Evolutionary conservation across 2,329 filamentous ascomycete genomes (phyloP), one percentile per base, ranked within the genome.

Genomic region (Graphilbum ipis-grandicollis): DNA sequence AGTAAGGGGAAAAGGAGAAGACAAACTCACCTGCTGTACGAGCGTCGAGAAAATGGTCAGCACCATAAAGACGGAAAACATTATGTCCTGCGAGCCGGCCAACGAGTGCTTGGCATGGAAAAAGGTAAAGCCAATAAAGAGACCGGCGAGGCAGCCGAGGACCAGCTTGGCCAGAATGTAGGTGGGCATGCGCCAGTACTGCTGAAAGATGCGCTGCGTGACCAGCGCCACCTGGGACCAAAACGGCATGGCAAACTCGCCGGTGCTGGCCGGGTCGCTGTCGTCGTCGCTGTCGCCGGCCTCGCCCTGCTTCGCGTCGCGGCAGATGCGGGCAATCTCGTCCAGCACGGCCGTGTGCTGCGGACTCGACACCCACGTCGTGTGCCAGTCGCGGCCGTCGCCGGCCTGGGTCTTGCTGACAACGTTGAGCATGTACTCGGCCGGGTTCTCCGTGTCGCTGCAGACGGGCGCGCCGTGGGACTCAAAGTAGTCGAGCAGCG

Each of bases 121-220:
- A 57, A 90, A 85, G 36, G 79, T 76, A 55, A 86, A 84, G 21
- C 82, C 83, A 47, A 88, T 82, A 53, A 88, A 90, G 13, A 92
- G 65, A 7, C 75, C 58, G 28, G 68, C 58, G 14, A 74, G 55
- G 19, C 68, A 59, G 51, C 75, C 82, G 17, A 92, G 73, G 2
- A 66, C 60, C 0, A 66, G 52, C 63, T 93, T 93, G 48, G 80
- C 76, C 59, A 88, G 92, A 55, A 93, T 85, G 60, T 93, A 93
- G 4, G 75, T 68, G 0, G 85, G 85, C 0, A 76, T 85, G 42
- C 85, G 79, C 84, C 85, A 93, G 66, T 90, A 92, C 53, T 93
- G 84, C 51, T 85, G 71, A 62, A 90, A 90, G 22, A 88, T 79
- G 49, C 85, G 81, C 44, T 67, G 53, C 17, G 73, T 68, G 38